Conservation (phyloP, 2,329 filamentous ascomycete species). For the Chaetomiaceae sp. region DNA sequence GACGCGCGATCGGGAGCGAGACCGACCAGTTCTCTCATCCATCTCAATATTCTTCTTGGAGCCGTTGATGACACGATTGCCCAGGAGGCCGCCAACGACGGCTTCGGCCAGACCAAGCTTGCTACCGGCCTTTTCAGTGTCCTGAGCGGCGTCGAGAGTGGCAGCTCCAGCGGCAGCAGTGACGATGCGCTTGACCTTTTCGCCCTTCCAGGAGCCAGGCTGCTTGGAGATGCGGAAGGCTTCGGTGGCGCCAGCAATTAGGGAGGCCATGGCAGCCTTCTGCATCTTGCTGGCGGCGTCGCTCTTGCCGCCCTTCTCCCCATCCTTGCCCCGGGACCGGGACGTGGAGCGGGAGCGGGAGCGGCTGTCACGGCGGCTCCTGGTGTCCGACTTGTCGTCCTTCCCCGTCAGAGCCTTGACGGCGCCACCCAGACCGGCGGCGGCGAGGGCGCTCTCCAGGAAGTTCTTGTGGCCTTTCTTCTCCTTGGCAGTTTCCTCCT, state of each 20-base stretch:
- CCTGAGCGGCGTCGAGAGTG: constrained; percentile 73
- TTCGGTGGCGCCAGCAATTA: constrained; percentile 85
- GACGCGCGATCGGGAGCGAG: constrained; percentile 63
- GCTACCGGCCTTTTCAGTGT: constrained; percentile 68
- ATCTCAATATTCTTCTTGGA: constrained; percentile 61
- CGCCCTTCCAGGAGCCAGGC: constrained; percentile 82
- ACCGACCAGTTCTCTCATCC: constrained; percentile 56
- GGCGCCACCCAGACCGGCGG: constrained; percentile 57
- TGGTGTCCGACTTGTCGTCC: constrained; percentile 37
- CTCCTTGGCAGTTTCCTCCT: constrained; percentile 48
- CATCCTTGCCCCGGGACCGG: constrained; percentile 30
- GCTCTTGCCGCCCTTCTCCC: constrained; percentile 38
- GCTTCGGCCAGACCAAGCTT: constrained; percentile 82
- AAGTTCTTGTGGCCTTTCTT: constrained; percentile 61
- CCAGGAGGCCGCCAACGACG: constrained; percentile 80
- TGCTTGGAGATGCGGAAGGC: constrained; percentile 88
- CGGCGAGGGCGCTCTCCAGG: constrained; percentile 57
- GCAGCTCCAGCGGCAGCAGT: constrained; percentile 84
- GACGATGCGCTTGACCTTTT: constrained; percentile 85
- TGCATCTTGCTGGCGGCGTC: constrained; percentile 57
- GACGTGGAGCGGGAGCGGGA: constrained; percentile 39
- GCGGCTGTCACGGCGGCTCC: constrained; percentile 46
- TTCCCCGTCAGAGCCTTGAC: constrained; percentile 55
- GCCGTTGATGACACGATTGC: constrained; percentile 81
- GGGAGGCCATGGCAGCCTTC: constrained; percentile 84